Evolutionary conservation across 768 basidiomycete species (phyloP), one percentile per base, ranked within the genome.

Genomic region (Wakefieldia striispora): DNA sequence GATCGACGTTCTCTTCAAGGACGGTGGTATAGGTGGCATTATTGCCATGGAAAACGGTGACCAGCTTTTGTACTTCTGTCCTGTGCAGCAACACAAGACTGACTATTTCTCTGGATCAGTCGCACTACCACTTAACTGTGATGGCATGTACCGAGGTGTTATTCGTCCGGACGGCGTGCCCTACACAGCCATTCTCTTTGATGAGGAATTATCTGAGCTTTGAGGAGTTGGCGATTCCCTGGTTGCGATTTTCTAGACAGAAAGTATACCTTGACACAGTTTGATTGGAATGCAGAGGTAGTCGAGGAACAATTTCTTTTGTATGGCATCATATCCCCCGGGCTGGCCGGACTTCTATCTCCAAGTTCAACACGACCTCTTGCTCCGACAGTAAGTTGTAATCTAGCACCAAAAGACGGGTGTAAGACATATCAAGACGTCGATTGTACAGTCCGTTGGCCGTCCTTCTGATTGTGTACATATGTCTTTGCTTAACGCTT

Each of bases 71-170:
- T 76, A 61, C 1, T 12, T 17, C 7, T 33, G 10, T 10, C 40
- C 16, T 38, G 14, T 33, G 13, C 31, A 14, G 3, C 14, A 2
- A 7, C 31, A 33, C 26, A 47, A 43, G 40, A 39, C 27, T 55
- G 24, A 50, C 17, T 13, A 14, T 2, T 36, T 4, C 10, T 39
- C 31, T 34, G 26, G 24, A 34, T 35, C 54, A 89, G 88, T 91
- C 38, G 72, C 86, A 1, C 79, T 87, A 72, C 80, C 86, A 6
- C 63, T 91, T 53, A 91, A 91, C 63, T 87, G 82, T 58, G 71
- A 76, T 17, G 87, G 90, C 8, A 92, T 92, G 90, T 91, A 90
- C 62, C 78, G 90, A 24, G 90, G 90, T 6, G 74, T 90, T 14
- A 81, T 91, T 29, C 71, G 76, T 38, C 71, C 75, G 54, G 86